These are phyloP conservation scores for Aegilops speltoides DNA, from an alignment of 176 grass and related monocot genomes.

Conservation along the genomic window DNA sequence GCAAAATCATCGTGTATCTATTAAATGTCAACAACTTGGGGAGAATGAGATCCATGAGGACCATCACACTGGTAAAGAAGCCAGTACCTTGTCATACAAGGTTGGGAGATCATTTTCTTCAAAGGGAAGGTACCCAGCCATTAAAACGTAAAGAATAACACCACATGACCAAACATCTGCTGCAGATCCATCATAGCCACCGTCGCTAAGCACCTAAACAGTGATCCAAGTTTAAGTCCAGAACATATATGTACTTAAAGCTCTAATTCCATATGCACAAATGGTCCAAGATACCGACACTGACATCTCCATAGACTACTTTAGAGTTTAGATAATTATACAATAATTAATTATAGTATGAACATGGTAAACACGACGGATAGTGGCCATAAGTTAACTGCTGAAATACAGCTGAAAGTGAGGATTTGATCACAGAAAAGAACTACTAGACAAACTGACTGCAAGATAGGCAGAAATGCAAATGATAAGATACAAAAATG, in stretches of 20 bases:
- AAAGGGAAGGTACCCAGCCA: slow-evolving; percentile 97
- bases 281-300: not conserved
- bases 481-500: slow-evolving; percentile 3
- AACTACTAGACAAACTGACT: not conserved
- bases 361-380: not conserved
- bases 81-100: slow-evolving; percentile 77
- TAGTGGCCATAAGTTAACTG: not conserved
- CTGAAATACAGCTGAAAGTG: not conserved
- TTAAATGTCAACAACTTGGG: slow-evolving; percentile 17
- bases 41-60: slow-evolving; percentile 9
- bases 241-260: not conserved
- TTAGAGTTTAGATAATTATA: not conserved
- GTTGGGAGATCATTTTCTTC: slow-evolving; percentile 72
- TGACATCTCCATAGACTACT: not conserved
- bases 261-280: not conserved
- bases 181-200: slow-evolving; percentile 89
- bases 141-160: slow-evolving; percentile 94
- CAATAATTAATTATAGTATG: slow-evolving; percentile 3
- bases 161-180: slow-evolving; percentile 98
- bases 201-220: slow-evolving; percentile 71
- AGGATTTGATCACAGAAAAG: not conserved
- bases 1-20: not conserved
- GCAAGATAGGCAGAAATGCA: not conserved
- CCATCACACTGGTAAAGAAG: slow-evolving; percentile 5
- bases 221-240: not conserved